Percentiles rank a stretch among this genome's conserved stretches.
Evolutionary conservation across 164 flowering plant species (phyloP).

Genomic region (Berberis thunbergii): DNA sequence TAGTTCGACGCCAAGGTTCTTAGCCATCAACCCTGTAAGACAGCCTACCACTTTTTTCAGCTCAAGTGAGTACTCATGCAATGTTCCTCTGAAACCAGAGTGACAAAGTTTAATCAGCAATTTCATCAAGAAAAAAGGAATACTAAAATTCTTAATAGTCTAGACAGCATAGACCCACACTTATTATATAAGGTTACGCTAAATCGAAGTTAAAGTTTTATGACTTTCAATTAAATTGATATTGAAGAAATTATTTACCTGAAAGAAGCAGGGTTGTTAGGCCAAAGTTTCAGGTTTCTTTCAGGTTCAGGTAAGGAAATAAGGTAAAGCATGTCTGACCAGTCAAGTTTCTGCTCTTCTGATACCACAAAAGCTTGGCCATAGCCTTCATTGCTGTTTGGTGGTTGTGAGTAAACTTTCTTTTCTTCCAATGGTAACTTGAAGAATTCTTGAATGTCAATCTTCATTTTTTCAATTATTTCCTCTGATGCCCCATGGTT

Average conservation of each 20-base stretch:
- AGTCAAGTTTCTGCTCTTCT: conserved; percentile 45
- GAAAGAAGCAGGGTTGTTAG: conserved; percentile 25
- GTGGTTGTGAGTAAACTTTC: conserved; percentile 25
- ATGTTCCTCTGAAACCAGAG: neutral
- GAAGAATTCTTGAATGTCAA: conserved; percentile 29
- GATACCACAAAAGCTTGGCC: conserved; percentile 42
- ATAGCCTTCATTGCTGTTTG: conserved; percentile 39
- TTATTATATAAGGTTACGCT: too few relatives aligned
- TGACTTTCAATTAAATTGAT: neutral
- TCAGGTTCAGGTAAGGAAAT: conserved; percentile 13
- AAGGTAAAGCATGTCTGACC: conserved; percentile 40
- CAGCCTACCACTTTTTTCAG: neutral
- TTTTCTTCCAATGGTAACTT: conserved; percentile 42
- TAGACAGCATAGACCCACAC: too few relatives aligned
- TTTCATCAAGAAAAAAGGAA: neutral
- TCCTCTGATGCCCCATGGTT: conserved; percentile 35
- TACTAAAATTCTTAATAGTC: too few relatives aligned
- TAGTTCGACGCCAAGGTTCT: conserved; percentile 1
- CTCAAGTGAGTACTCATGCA: neutral
- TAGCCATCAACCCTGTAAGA: neutral
- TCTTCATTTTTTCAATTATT: conserved; percentile 33
- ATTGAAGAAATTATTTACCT: conserved; percentile 15
- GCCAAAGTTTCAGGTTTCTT: conserved; percentile 31
- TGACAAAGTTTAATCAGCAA: neutral
- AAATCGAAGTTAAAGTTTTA: too few relatives aligned